Base-by-base conservation (phyloP, 805 yeast genomes). In the Pichia occidentalis region DNA sequence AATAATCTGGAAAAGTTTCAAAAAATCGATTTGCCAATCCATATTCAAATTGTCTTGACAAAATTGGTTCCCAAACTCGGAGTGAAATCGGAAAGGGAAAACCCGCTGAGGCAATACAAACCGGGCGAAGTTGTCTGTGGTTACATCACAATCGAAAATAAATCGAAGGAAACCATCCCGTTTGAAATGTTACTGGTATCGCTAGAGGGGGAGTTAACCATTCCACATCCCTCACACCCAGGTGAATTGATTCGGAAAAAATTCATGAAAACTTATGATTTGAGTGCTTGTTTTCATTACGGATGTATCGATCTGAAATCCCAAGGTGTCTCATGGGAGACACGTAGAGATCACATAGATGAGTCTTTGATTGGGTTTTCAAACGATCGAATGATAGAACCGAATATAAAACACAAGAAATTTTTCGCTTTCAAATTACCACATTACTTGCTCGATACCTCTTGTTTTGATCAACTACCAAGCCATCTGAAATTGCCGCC, bases 61-160 rank as follows among this genome's bases (percentile, higher is more conserved):
- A 67, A 67, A 39, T 48, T 51, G 17, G 60, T 63, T 3, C 76
- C 77, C 0, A 33, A 27, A 26, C 13, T 37, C 4, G 48, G 51
- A 7, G n/a, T 36, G 4, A 23, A 26, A 10, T 23, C 42, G 6
- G 54, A 56, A 24, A 43, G 50, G n/a, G 68, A 63, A 35, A 49
- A 54, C 12, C 52, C 61, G 26, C 50, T 71, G 20, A 64, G 66
- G 40, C 84, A 77, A 52, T 81, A 72, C 51, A 73, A 73, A 14
- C 77, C 80, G 10, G 85, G 85, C n/a, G 87, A 80, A 51, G 64
- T 65, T 16, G 63, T 81, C 11, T 69, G 73, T 49, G 90, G 90
- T 0, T 74, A 69, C 47, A 58, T 71, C 7, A 46, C 54, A 0
- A 60, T 75, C 16, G 58, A 61, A 36, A 76, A 75, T 48, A 58